A percentile compares a stretch with the other conserved stretches of the same genome.
These are phyloP conservation scores for Drechslerella dactyloides DNA, from an alignment of 2,329 filamentous ascomycete genomes.

Conservation along the genomic window DNA sequence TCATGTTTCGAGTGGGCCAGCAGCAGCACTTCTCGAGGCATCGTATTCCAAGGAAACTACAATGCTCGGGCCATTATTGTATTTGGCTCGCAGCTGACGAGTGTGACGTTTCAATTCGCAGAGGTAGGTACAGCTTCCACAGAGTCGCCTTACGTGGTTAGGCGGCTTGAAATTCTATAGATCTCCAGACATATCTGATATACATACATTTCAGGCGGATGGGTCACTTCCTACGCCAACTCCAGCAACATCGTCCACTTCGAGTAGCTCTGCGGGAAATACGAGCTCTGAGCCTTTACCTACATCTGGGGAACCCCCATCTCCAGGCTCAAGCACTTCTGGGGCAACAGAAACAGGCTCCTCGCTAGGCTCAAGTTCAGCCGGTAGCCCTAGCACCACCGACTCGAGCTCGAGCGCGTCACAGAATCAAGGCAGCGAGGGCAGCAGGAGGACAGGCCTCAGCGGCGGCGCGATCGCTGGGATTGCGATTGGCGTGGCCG, in stretches of 20 bases:
- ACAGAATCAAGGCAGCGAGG: background rate
- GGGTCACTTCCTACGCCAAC: too few relatives aligned
- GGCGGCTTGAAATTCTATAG: too few relatives aligned
- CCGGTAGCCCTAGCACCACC: background rate
- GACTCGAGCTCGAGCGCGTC: conserved; percentile 5
- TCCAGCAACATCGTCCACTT: background rate
- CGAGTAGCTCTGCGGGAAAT: conserved; percentile 3
- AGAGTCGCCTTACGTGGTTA: too few relatives aligned
- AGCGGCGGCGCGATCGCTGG: conserved; percentile 39
- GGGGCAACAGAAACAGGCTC: conserved; percentile 13
- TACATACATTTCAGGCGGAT: too few relatives aligned
- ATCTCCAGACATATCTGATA: too few relatives aligned
- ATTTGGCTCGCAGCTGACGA: conserved; percentile 19
- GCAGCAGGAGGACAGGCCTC: background rate
- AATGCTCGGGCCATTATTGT: conserved; percentile 43
- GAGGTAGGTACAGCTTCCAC: too few relatives aligned
- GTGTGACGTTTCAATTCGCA: conserved; percentile 24
- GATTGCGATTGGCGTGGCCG: conserved; percentile 32
- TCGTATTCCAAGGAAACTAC: conserved; percentile 27
- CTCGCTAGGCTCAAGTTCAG: background rate
- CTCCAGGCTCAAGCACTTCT: conserved; percentile 22
- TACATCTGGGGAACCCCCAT: conserved; percentile 9
- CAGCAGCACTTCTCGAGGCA: conserved; percentile 6
- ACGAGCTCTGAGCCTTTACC: background rate
- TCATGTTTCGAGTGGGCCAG: conserved; percentile 32